Evolutionary conservation across 2,329 filamentous ascomycete genomes (phyloP).

Genomic region (Elsinoe perseae): DNA sequence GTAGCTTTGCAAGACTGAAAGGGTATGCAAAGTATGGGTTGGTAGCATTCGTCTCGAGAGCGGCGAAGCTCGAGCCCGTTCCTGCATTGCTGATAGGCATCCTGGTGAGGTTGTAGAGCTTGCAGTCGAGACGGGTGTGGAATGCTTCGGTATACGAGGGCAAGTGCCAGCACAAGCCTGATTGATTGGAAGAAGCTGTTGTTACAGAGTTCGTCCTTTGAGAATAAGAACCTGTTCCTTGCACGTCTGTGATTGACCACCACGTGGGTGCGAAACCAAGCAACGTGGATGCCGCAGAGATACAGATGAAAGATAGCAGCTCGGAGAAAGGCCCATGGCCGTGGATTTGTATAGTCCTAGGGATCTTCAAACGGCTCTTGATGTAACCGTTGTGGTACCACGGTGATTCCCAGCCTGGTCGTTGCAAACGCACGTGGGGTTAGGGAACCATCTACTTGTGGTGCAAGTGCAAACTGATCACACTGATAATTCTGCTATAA

Average conservation of each 20-base stretch:
- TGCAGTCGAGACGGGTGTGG: not conserved
- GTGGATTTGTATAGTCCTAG: conserved; percentile 1
- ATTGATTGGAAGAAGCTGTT: not conserved
- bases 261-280: not conserved
- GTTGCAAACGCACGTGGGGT: conserved; percentile 1
- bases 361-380: conserved; percentile 10
- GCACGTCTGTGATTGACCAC: not conserved
- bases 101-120: not conserved
- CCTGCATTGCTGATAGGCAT: conserved; percentile 15
- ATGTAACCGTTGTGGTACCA: conserved; percentile 11
- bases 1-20: conserved; percentile 24
- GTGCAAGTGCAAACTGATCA: not conserved
- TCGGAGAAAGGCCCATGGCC: not conserved
- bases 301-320: not conserved
- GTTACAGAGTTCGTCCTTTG: not conserved
- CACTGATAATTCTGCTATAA: not conserved
- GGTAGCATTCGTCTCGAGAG: conserved; percentile 5
- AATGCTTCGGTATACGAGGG: not conserved
- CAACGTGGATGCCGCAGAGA: not conserved
- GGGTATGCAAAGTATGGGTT: conserved; percentile 26
- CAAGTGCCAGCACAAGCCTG: conserved; percentile 11
- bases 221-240: not conserved
- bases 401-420: conserved; percentile 1
- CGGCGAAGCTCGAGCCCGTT: conserved; percentile 3
- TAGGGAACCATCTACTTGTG: not conserved